Evolutionary conservation across 2,329 filamentous ascomycete species (phyloP), one percentile per base, ranked within the genome.

Genomic region (Colletotrichum sp.): DNA sequence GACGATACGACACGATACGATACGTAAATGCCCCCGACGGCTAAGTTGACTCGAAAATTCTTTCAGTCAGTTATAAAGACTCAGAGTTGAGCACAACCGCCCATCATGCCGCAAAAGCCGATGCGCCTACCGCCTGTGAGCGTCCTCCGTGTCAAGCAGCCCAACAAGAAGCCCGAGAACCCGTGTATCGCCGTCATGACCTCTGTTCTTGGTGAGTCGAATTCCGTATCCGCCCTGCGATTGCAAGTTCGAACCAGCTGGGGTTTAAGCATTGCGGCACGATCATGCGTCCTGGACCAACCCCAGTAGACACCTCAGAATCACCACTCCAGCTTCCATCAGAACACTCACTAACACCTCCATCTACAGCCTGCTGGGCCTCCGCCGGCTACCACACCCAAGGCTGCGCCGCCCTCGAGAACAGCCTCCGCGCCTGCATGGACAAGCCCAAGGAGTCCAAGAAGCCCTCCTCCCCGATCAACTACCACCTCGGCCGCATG

Each of bases 401-500:
- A 15, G 91, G 91, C 49, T 93, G 92, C 83, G 88, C 88, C 29
- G 87, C 88, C 57, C 82, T 93, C 79, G 92, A 93, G 84, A 88
- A 88, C 72, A 88, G 91, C 69, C 87, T 94, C 76, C 90, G 93
- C 32, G 84, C 86, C 36, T 94, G 92, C 86, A 98, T 98, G 95
- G 96, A 99, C 88, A 91, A 91, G 72, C 93, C 93, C 78, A 92
- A 82, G 89, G 88, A 84, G 75, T 80, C 86, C 59, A 80, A 85
- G 15, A 82, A 84, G 68, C 82, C 84, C 36, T 91, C 92, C 83
- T 95, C 93, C 88, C 96, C 93, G 84, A 96, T 99, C 91, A 99
- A 99, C 87, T 96, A 96, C 89, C 96, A 98, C 84, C 88, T 99
- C 59, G 91, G 91, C 79, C 92, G 97, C 88, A 98, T 88, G 91